These are phyloP conservation scores for Eucalyptus dawsonii DNA, from an alignment of 345 rosid genomes.

Conservation along the genomic window DNA sequence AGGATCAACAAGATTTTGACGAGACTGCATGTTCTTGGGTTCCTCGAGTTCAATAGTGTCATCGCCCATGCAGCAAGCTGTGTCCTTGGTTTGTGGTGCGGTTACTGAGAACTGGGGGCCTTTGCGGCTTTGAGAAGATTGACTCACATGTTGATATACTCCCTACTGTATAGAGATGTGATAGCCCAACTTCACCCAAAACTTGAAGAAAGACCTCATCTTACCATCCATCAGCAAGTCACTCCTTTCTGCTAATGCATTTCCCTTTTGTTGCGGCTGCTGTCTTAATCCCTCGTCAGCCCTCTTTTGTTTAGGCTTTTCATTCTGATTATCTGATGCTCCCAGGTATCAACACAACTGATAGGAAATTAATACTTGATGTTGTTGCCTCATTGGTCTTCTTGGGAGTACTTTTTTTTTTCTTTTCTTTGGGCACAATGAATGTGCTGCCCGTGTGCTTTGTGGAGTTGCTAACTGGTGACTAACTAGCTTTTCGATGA, in stretches of 20 bases:
- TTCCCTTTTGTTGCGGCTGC: neutral
- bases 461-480: neutral
- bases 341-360: neutral
- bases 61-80: neutral
- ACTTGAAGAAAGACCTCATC: neutral
- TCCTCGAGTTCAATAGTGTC: neutral
- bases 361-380: neutral
- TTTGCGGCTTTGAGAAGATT: neutral
- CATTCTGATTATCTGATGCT: neutral
- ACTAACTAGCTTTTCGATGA: neutral
- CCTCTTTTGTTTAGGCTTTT: neutral
- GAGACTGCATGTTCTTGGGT: neutral
- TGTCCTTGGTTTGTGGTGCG: neutral
- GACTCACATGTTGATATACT: neutral
- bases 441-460: neutral
- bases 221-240: neutral
- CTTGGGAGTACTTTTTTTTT: rapidly evolving
- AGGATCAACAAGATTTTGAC: neutral
- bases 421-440: neutral
- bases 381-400: neutral
- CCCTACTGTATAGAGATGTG: neutral
- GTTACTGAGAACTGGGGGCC: neutral
- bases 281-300: neutral
- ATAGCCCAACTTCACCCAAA: neutral
- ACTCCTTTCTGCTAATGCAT: neutral